These are phyloP conservation scores for Termitomyces sp. DNA, from an alignment of 768 basidiomycete species.

Conservation along the genomic window DNA sequence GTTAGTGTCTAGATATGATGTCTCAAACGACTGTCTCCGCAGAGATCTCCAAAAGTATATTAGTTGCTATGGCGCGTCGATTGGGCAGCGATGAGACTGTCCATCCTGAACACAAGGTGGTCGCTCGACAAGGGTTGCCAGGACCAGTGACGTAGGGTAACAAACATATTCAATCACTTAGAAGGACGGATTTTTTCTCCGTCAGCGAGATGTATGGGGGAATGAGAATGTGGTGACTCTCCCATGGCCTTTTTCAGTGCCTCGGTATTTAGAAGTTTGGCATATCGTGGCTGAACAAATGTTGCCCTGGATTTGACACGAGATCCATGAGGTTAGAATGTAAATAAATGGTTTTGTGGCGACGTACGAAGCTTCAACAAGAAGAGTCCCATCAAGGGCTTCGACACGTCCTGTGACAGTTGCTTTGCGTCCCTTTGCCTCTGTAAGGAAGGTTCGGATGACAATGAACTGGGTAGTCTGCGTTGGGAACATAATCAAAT, in stretches of 20 bases:
- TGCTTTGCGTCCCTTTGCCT: slow-evolving; percentile 74
- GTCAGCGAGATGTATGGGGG: slow-evolving; percentile 33
- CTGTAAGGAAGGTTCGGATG: slow-evolving; percentile 60
- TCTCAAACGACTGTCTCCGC: background rate
- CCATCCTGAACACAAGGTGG: background rate
- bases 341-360: slow-evolving; percentile 2
- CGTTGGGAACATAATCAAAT: background rate
- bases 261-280: slow-evolving; percentile 61
- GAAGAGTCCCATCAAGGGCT: slow-evolving; percentile 70
- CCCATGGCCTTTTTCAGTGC: slow-evolving; percentile 64
- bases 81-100: background rate
- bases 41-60: background rate
- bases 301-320: slow-evolving; percentile 45
- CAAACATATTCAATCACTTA: slow-evolving; percentile 10
- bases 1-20: background rate
- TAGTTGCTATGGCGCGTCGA: background rate
- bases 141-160: background rate
- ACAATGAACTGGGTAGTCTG: slow-evolving; percentile 63
- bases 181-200: slow-evolving; percentile 21
- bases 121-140: background rate
- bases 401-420: slow-evolving; percentile 68
- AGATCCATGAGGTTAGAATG: background rate
- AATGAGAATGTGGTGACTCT: slow-evolving; percentile 33
- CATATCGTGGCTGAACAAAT: slow-evolving; percentile 88
- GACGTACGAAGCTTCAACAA: slow-evolving; percentile 79